Conservation (phyloP, 345 rosid genomes). For the Brassica carinata region DNA sequence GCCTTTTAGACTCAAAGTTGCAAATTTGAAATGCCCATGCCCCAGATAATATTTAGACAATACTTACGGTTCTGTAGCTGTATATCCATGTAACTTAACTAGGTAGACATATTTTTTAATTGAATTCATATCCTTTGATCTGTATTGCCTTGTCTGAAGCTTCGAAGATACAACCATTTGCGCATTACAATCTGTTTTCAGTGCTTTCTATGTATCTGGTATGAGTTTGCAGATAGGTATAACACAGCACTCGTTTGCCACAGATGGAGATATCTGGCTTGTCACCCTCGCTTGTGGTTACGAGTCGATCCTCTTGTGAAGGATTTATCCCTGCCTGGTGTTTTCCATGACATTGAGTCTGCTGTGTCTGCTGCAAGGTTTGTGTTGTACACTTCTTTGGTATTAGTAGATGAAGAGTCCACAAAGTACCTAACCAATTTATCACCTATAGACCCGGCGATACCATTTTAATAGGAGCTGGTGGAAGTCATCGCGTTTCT, state of each 20-base stretch:
- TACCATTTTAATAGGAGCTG: constrained; percentile 85
- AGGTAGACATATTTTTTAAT: background rate
- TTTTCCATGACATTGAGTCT: constrained; percentile 67
- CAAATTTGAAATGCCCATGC: no score
- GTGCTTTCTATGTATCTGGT: constrained; percentile 31
- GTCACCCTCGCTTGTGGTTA: constrained; percentile 95
- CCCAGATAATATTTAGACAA: no score
- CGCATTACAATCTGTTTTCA: constrained; percentile 4
- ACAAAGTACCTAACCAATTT: constrained; percentile 26
- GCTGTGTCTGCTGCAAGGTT: constrained; percentile 97
- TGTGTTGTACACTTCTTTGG: constrained; percentile 20
- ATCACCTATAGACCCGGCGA: constrained; percentile 78
- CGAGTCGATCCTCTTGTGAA: constrained; percentile 76
- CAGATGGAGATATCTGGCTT: constrained; percentile 95
- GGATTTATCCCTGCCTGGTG: constrained; percentile 62
- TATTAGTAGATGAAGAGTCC: background rate
- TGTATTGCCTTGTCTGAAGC: constrained; percentile 1
- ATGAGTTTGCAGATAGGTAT: constrained; percentile 98
- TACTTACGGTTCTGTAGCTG: background rate
- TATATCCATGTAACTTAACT: background rate
- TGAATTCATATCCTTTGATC: background rate
- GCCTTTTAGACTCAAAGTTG: no score
- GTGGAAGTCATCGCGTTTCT: constrained; percentile 75
- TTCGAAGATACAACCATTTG: background rate
- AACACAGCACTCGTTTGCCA: constrained; percentile 99